Evolutionary conservation across 495 filamentous ascomycete genomes (phyloP).

Genomic region (Bacidia gigantensis): DNA sequence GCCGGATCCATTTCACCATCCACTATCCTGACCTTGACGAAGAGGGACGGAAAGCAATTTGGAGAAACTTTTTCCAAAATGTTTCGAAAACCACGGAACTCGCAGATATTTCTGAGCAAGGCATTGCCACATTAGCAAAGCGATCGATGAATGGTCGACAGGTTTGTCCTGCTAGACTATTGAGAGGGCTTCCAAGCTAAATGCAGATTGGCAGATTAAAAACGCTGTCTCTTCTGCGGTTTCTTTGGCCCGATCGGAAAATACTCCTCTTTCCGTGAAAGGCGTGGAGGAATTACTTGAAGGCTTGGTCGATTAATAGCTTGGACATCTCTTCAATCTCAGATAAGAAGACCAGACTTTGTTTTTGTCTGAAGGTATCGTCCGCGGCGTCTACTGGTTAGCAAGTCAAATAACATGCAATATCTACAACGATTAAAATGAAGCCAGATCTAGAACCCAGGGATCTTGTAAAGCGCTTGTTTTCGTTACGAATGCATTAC

Average conservation of each 20-base stretch:
- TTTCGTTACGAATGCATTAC: no score
- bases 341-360: no score
- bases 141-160: slow-evolving; percentile 15
- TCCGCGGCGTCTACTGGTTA: no score
- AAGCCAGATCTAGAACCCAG: no score
- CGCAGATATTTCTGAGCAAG: background rate
- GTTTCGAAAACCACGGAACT: slow-evolving; percentile 3
- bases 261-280: slow-evolving; percentile 6
- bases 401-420: no score
- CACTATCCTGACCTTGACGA: slow-evolving; percentile 13
- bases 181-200: background rate
- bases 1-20: slow-evolving; percentile 33
- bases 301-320: no score
- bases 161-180: background rate
- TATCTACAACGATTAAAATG: no score
- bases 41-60: slow-evolving; percentile 7
- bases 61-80: background rate
- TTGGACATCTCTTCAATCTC: no score
- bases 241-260: slow-evolving; percentile 6
- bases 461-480: no score
- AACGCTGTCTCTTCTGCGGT: slow-evolving; percentile 9
- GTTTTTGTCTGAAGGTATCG: no score
- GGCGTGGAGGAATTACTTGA: slow-evolving; percentile 7
- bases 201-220: slow-evolving; percentile 8
- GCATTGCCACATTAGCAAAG: background rate